Base-by-base conservation (phyloP, 1,139 yeast species). In the Lodderomyces oxycetoniae region DNA sequence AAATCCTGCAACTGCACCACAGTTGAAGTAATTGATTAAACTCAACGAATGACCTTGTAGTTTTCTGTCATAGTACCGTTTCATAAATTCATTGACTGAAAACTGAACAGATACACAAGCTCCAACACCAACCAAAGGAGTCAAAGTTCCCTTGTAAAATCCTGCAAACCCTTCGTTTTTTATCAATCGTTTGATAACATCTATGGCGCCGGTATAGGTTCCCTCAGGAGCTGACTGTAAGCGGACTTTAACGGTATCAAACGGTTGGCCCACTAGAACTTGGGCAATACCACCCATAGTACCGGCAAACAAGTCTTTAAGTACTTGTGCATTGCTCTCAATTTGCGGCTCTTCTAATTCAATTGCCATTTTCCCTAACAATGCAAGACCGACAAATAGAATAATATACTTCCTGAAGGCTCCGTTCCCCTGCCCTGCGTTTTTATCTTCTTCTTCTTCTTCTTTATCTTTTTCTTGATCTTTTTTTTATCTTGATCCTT, bases 281-380 rank as follows among this genome's bases (percentile, higher is more conserved):
- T 89, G 97, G 11, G 96, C 88, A 30, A 89, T 77, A 39, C 97
- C 97, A 41, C 96, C 96, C 52, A 85, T 71, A 22, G 96, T 88
- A 8, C 96, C 97, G 4, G 94, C 94, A 42, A 84, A 65, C 34
- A 89, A 72, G 55, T 89, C 96, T 52, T 87, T 88, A 21, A 70
- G 51, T 2, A 87, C 91, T 47, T 88, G 77, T 32, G 53, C 46
- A 48, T 67, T 61, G 39, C 63, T 60, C n/a, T 35, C 38, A 30
- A 67, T 53, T 12, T 64, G 59, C 7, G 71, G 71, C 45, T 72
- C 77, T 52, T 72, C 77, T 34, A 68, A 53, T 45, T 67, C 74
- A 32, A 68, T 52, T 13, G 69, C 53, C 72, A 67, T 67, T n/a
- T 14, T 25, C 20, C n/a, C n/a, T n/a, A n/a, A n/a, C n/a, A n/a